phyloP scores from a whole-genome alignment of 2,329 filamentous ascomycete species.

The Botrytis deweyae region DNA sequence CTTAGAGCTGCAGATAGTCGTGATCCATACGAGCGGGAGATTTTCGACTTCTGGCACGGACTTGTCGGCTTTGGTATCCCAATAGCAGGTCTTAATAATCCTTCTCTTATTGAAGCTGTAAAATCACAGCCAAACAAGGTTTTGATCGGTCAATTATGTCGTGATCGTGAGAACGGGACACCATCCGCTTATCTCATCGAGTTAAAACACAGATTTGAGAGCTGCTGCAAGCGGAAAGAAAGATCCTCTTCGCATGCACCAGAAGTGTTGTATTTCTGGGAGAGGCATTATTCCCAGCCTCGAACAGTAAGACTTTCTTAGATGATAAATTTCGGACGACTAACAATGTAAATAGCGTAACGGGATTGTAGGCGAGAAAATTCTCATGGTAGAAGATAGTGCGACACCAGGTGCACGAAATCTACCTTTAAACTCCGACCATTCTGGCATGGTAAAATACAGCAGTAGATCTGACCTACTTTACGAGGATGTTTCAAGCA shows the following conservation, averaged over 20 bases:
- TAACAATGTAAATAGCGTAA: neutral
- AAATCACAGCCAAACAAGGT: slow-evolving; percentile 20
- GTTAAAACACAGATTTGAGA: slow-evolving; percentile 12
- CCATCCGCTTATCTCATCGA: slow-evolving; percentile 6
- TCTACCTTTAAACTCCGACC: slow-evolving; percentile 8
- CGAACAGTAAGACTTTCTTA: neutral
- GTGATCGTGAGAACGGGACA: neutral
- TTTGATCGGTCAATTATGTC: slow-evolving; percentile 12
- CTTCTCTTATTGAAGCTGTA: slow-evolving; percentile 12
- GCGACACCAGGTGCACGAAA: slow-evolving; percentile 11
- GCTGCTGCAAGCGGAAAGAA: neutral
- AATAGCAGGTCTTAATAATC: slow-evolving; percentile 10
- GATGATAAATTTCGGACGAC: neutral
- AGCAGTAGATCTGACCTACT: neutral
- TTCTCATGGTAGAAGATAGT: slow-evolving; percentile 15
- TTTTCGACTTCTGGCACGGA: slow-evolving; percentile 13
- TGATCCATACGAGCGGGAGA: neutral
- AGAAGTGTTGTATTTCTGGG: slow-evolving; percentile 20
- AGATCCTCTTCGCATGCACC: neutral
- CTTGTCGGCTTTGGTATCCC: slow-evolving; percentile 21
- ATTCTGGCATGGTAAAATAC: slow-evolving; percentile 21
- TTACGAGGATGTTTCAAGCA: slow-evolving; percentile 15
- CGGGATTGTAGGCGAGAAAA: neutral
- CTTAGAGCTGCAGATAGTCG: neutral
- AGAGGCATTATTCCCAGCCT: slow-evolving; percentile 5